phyloP scores from a whole-genome alignment of 1,284 basidiomycete species.

The Quambalaria eucalypti region DNA sequence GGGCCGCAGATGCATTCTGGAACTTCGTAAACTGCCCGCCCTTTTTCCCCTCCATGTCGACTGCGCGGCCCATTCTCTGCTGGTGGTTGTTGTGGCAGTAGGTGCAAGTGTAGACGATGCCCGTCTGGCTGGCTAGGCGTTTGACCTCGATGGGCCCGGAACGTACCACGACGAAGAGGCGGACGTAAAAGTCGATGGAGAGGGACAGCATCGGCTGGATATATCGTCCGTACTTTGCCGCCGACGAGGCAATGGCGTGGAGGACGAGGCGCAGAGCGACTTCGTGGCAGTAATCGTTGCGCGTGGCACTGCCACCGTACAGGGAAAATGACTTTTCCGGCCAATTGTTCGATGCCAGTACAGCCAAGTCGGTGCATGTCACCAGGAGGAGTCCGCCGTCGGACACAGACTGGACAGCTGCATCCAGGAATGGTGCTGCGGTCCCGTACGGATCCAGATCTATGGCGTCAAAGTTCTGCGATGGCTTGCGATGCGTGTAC shows the following conservation, averaged over 20 bases:
- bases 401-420: constrained; percentile 80
- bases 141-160: constrained; percentile 79
- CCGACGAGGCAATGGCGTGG: constrained; percentile 72
- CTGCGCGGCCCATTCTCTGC: constrained; percentile 31
- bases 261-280: constrained; percentile 63
- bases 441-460: constrained; percentile 97
- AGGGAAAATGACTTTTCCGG: constrained; percentile 60
- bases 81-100: constrained; percentile 32
- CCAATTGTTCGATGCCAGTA: constrained; percentile 86
- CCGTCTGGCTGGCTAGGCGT: constrained; percentile 51
- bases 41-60: constrained; percentile 18
- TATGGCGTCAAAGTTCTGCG: constrained; percentile 75
- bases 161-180: constrained; percentile 75
- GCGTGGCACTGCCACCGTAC: constrained; percentile 86
- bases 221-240: constrained; percentile 80
- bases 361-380: constrained; percentile 90
- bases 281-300: constrained; percentile 80
- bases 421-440: constrained; percentile 90
- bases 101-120: constrained; percentile 36
- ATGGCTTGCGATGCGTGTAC: constrained; percentile 73
- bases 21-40: constrained; percentile 27
- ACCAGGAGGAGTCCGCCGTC: constrained; percentile 80
- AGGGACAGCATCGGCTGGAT: constrained; percentile 85
- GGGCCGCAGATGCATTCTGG: constrained; percentile 65
- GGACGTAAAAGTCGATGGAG: constrained; percentile 95